Evolutionary conservation across 2,329 filamentous ascomycete species (phyloP).

Genomic region (Talaromyces sp.): DNA sequence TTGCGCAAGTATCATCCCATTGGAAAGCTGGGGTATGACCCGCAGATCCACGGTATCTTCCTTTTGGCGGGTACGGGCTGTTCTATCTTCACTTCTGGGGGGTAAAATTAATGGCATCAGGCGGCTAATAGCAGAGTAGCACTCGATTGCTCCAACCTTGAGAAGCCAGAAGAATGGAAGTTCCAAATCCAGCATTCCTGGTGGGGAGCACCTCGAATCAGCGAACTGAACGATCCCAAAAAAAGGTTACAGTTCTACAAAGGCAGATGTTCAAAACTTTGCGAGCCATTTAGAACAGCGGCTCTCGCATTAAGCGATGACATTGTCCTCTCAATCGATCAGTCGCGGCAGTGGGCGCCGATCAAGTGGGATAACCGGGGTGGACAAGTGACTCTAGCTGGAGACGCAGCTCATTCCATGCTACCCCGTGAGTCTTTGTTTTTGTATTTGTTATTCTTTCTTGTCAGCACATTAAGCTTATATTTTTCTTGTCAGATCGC

Average conservation of each 20-base stretch:
- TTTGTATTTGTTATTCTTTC: background rate
- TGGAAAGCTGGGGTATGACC: slow-evolving; percentile 8
- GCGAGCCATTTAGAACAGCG: slow-evolving; percentile 7
- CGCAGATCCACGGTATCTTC: slow-evolving; percentile 6
- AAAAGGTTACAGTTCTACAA: slow-evolving; percentile 6
- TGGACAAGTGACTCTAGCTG: slow-evolving; percentile 2
- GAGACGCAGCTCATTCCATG: slow-evolving; percentile 10
- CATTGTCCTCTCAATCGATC: slow-evolving; percentile 2
- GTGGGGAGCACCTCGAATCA: slow-evolving; percentile 6
- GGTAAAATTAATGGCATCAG: background rate
- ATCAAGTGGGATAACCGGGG: slow-evolving; percentile 5
- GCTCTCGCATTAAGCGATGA: slow-evolving; percentile 3
- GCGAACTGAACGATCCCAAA: slow-evolving; percentile 1
- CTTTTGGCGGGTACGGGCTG: slow-evolving; percentile 1
- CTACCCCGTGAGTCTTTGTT: slow-evolving; percentile 3
- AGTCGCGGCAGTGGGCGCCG: slow-evolving; percentile 6
- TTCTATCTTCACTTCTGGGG: background rate
- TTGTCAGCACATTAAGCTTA: background rate
- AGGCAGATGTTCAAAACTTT: slow-evolving; percentile 1
- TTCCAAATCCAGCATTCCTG: slow-evolving; percentile 7
- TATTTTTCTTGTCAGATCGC: background rate
- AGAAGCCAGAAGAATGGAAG: slow-evolving; percentile 6
- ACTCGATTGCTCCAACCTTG: slow-evolving; percentile 4
- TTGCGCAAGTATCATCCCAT: slow-evolving; percentile 8
- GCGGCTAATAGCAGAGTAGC: background rate